phyloP scores from a whole-genome alignment of 805 yeast species.

The Danielia oregonensis region DNA sequence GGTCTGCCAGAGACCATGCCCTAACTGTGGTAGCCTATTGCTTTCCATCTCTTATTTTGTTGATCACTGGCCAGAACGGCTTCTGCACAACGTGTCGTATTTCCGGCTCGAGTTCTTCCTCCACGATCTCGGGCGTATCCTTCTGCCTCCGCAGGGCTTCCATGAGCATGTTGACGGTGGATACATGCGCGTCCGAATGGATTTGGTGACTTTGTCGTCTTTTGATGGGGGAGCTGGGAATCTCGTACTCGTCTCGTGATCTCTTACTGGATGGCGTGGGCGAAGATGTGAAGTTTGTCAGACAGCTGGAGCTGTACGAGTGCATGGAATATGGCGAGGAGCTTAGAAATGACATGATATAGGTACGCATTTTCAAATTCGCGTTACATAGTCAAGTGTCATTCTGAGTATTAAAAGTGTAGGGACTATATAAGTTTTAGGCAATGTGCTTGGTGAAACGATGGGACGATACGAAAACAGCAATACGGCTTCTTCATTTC shows the following conservation, averaged over 20 bases:
- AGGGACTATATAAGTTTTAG: too few relatives aligned
- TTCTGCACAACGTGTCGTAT: conserved; percentile 5
- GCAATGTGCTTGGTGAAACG: too few relatives aligned
- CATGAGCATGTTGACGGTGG: conserved; percentile 32
- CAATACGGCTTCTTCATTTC: conserved; percentile 27
- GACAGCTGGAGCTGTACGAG: not conserved
- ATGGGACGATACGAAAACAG: too few relatives aligned
- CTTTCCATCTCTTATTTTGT: too few relatives aligned
- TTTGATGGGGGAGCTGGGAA: conserved; percentile 10
- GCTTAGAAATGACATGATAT: not conserved
- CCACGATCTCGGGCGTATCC: not conserved
- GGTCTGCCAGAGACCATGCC: too few relatives aligned
- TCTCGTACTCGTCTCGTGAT: conserved; percentile 10
- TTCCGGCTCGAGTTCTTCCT: conserved; percentile 1
- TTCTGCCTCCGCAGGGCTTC: conserved; percentile 18
- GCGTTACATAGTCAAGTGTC: too few relatives aligned
- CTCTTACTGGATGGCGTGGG: conserved; percentile 11
- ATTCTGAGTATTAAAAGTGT: too few relatives aligned
- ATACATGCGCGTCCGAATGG: conserved; percentile 27
- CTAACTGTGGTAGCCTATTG: too few relatives aligned
- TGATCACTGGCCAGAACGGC: conserved; percentile 16
- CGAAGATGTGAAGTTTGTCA: not conserved
- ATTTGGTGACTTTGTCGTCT: conserved; percentile 23
- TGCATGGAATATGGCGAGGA: not conserved
- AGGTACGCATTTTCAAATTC: too few relatives aligned